These are phyloP conservation scores for Diaporthe destruens DNA, from an alignment of 2,329 filamentous ascomycete genomes.

Conservation along the genomic window DNA sequence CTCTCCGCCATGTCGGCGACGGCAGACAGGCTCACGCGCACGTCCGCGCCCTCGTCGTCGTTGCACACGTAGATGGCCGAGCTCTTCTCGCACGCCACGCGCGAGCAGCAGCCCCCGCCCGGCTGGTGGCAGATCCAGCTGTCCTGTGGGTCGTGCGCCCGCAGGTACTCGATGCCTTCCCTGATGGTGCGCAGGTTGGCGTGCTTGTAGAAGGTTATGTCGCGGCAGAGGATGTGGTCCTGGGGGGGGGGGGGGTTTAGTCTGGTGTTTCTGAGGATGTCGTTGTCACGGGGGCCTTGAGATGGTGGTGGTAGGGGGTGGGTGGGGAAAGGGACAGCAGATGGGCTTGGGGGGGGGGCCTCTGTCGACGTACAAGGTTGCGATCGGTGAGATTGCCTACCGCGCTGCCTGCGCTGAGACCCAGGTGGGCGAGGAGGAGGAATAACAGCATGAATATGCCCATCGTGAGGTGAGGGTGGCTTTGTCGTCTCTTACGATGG, in stretches of 20 bases:
- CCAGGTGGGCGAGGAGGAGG: slow-evolving; percentile 7
- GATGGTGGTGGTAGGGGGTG: neutral
- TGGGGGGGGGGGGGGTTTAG: neutral
- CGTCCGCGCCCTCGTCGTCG: neutral
- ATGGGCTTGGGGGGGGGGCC: no score
- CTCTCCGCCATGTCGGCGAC: slow-evolving; percentile 1
- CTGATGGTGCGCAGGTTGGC: slow-evolving; percentile 22
- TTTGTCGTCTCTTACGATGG: neutral
- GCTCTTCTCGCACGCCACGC: neutral
- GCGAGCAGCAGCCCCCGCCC: slow-evolving; percentile 16
- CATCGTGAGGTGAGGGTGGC: neutral
- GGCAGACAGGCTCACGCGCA: neutral
- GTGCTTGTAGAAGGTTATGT: neutral
- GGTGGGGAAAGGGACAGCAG: no score
- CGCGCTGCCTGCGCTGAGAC: neutral
- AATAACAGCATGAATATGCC: neutral
- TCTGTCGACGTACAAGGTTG: neutral
- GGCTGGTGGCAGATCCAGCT: neutral
- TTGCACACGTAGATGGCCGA: slow-evolving; percentile 32
- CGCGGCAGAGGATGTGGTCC: slow-evolving; percentile 16
- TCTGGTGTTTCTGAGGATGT: neutral
- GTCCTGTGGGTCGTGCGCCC: neutral
- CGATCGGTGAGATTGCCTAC: neutral
- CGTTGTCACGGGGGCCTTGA: neutral
- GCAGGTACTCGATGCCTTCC: slow-evolving; percentile 10